Base-by-base conservation (phyloP, 2,329 filamentous ascomycete genomes). In the Helotiales sp. region DNA sequence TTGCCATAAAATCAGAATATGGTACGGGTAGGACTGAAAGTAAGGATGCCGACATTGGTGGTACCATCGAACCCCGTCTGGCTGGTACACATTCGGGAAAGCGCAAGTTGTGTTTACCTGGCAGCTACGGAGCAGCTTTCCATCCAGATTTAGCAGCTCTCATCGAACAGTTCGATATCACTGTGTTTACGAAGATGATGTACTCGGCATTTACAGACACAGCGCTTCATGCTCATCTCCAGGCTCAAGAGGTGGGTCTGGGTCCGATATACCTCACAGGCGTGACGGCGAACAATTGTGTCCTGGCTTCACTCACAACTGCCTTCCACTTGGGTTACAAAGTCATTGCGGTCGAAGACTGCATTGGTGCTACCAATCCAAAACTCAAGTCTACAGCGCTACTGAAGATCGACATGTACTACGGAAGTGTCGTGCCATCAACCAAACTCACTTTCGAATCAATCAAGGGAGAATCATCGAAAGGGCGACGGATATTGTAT, bases 391-490 rank as follows among this genome's bases (percentile, higher is more conserved):
- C 17, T 22, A 4, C 13, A 13, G 47, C 29, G 8, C 13, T 50
- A 7, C 17, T 22, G 15, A 50, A 25, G n/a, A 34, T 50, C 22
- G 24, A 17, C 2, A n/a, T n/a, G 47, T 50, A 50, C 13, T 50
- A 50, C 15, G 47, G 47, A 22, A 34, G n/a, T 12, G 29, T 50
- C 3, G n/a, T 34, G 4, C 19, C 47, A 12, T 3, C 4, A 4
- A 34, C 29, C 19, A 13, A 22, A 19, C 47, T 50, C 30, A 50
- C 47, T 3, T 15, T 24, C 8, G 47, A 33, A 8, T 17, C 30
- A 22, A 34, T 50, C 13, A 10, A 34, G 24, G 5, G 22, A 4
- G 47, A 50, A 19, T 34, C 71, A 40, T 5, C 3, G 24, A 40
- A 19, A 12, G n/a, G n/a, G 13, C 36, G 24, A 5, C 36, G 49